Evolutionary conservation across 352 stramenopile species (phyloP), one percentile per base, ranked within the genome.

Genomic region (Blastocystis sp.): DNA sequence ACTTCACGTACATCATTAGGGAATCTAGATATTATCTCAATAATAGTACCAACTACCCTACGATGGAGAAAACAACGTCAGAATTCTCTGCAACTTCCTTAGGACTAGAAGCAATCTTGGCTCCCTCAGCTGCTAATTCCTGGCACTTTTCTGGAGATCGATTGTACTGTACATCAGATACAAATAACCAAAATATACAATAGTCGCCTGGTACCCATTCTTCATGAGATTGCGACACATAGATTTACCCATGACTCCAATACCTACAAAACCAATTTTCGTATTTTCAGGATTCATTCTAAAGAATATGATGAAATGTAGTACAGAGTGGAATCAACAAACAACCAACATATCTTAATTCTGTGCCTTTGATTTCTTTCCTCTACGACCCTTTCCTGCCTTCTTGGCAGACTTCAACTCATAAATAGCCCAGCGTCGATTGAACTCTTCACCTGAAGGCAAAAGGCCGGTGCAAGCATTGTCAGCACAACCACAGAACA

Each of bases 21-120:
- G 71, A 83, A 83, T 21, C 71, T 83, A 83, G 19, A 14, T 0
- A 0, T 1, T 2, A 83, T 21, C 21, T 4, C 11, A 46, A 9
- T 56, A 52, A 11, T 43, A 4, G 24, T 21, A 52, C 91, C 6
- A 92, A 92, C 81, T 93, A 87, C 5, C 93, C 93, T 35, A 95
- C 93, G 67, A 96, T 96, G 46, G 93, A 90, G 74, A 96, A 96
- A 43, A 96, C 92, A 77, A 96, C 92, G 67, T 96, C 93, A 51
- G 92, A 92, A 87, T 92, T 89, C 49, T 92, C 91, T 16, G 92
- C 93, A 14, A 95, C 92, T 88, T 94, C 92, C 6, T 92, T 91
- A n/a, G 93, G 93, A 12, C 92, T 94, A 56, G 89, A 89, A 27
- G 92, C 92, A 5, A 95, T 90, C 51, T 89, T 89, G 0, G 92